Evolutionary conservation across 768 basidiomycete genomes (phyloP).

Genomic region (Pulveroboletus sp.): DNA sequence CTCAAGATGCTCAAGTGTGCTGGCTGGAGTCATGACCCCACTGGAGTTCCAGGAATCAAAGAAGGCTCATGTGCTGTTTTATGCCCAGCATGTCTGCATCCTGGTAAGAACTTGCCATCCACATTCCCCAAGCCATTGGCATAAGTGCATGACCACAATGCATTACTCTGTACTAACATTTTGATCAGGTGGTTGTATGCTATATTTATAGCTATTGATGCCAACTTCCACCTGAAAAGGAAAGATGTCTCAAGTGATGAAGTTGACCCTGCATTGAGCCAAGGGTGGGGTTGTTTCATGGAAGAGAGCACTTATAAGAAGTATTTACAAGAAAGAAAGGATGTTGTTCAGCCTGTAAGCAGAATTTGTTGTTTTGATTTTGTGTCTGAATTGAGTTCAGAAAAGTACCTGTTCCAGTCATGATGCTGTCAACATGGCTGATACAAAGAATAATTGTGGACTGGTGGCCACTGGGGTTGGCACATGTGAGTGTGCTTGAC

Average conservation of each 20-base stretch:
- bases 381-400: background rate
- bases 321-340: background rate
- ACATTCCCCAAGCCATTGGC: background rate
- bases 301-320: background rate
- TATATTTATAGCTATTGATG: background rate
- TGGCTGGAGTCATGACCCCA: background rate
- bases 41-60: background rate
- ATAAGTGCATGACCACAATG: background rate
- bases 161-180: too few species aligned
- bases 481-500: background rate
- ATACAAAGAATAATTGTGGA: background rate
- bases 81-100: background rate
- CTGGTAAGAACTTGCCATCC: background rate
- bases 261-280: background rate
- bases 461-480: background rate
- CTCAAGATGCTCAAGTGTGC: background rate
- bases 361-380: background rate
- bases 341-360: too few species aligned
- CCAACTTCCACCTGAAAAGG: background rate
- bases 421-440: background rate
- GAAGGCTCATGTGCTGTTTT: background rate
- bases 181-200: background rate
- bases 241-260: background rate
- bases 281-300: background rate
- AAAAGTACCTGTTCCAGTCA: background rate